Base-by-base conservation (phyloP, 805 yeast species). In the Kodamaea laetipori region DNA sequence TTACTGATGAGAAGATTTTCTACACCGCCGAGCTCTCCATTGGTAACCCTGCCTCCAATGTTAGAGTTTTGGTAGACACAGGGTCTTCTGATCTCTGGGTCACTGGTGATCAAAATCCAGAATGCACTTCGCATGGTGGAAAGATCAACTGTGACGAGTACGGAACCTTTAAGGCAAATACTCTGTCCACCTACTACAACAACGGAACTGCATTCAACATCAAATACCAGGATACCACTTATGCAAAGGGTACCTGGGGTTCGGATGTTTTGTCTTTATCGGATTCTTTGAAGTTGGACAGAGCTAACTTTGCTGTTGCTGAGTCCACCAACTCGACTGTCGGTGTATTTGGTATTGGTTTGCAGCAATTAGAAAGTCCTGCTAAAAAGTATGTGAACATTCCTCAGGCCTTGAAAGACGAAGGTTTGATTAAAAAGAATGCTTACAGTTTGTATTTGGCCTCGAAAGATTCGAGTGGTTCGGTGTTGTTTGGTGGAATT, bases 81-180 rank as follows among this genome's bases (percentile, higher is more conserved):
- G 94, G 92, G 2, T 83, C 90, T 0, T 75, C 86, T 0, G 92
- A 85, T 58, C 63, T 86, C 16, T 84, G 88, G 87, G 78, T 84
- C 16, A 48, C 48, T 26, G 27, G 44, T 5, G 6, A 43, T 8
- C 43, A 51, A 13, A 60, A 56, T 46, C 53, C 60, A 2, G 50
- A 57, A n/a, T 59, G 66, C 43, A 7, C 26, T 3, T 25, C 49
- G 21, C 50, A 57, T 44, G 63, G 61, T 12, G 64, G 63, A 4
- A 30, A 37, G 2, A 46, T 63, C 35, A 47, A 54, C 39, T 55
- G 63, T 43, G 49, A 41, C 17, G 37, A 45, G 21, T 44, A 45
- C 37, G 62, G 60, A 15, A 50, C 58, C 11, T 61, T 53, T 45
- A 45, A 58, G 42, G 41, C 45, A 15, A 32, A 50, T 6, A 26